Conservation (phyloP, 1,139 yeast genomes). For the Hemisphaericaspora xylofermentans region DNA sequence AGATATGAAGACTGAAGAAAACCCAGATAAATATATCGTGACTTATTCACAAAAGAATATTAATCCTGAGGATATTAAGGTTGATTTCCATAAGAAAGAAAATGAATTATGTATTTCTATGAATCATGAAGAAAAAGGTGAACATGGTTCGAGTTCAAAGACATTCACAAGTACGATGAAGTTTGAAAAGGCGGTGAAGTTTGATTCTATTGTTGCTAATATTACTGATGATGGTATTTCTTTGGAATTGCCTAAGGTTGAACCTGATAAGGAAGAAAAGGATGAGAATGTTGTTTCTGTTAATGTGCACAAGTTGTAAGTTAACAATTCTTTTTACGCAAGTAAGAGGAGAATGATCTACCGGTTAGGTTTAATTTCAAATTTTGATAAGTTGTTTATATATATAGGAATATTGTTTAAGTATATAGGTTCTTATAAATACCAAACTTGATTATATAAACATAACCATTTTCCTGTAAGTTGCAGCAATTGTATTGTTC, state of each 20-base stretch:
- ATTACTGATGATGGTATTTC: slow-evolving; percentile 20
- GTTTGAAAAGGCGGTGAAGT: slow-evolving; percentile 25
- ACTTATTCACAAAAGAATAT: slow-evolving; percentile 21
- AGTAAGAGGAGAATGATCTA: neutral
- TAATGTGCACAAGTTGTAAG: slow-evolving; percentile 11
- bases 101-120: slow-evolving; percentile 24
- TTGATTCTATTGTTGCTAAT: slow-evolving; percentile 24
- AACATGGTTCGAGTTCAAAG: slow-evolving; percentile 14
- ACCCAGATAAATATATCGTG: slow-evolving; percentile 24
- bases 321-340: too few species aligned
- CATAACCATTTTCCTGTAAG: too few species aligned
- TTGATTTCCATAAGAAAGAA: slow-evolving; percentile 25
- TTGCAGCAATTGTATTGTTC: too few species aligned
- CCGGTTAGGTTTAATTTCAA: neutral
- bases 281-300: slow-evolving; percentile 20
- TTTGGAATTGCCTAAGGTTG: slow-evolving; percentile 26
- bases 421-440: too few species aligned
- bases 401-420: too few species aligned
- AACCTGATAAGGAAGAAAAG: slow-evolving; percentile 15
- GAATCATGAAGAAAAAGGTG: slow-evolving; percentile 18
- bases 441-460: too few species aligned
- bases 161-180: slow-evolving; percentile 22
- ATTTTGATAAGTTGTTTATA: too few species aligned
- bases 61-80: slow-evolving; percentile 22
- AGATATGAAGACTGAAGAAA: slow-evolving; percentile 24